These are phyloP conservation scores for Fusarium nisikadoi DNA, from an alignment of 2,329 filamentous ascomycete species.

Conservation along the genomic window DNA sequence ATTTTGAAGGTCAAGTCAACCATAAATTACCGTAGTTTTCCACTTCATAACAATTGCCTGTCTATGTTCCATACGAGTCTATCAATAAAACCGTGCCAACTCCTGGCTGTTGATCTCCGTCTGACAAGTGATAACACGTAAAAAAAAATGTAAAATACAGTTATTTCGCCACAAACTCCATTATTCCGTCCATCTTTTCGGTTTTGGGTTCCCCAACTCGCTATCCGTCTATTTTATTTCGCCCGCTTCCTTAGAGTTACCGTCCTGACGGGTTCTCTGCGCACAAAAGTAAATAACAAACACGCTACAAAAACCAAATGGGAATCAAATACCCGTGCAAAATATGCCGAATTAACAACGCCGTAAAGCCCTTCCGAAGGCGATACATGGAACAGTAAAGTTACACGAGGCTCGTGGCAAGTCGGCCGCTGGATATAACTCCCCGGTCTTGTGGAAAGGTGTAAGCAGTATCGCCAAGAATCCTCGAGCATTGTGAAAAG, in stretches of 20 bases:
- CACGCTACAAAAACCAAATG: slow-evolving; percentile 25
- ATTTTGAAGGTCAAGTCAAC: slow-evolving; percentile 6
- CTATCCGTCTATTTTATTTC: slow-evolving; percentile 36
- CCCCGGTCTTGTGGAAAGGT: slow-evolving; percentile 10
- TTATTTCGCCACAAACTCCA: slow-evolving; percentile 18
- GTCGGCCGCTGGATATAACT: slow-evolving; percentile 20
- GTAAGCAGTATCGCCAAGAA: slow-evolving; percentile 20
- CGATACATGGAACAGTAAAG: slow-evolving; percentile 31
- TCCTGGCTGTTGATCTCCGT: slow-evolving; percentile 2
- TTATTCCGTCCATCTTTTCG: slow-evolving; percentile 17
- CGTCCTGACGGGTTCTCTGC: slow-evolving; percentile 25
- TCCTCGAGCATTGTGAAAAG: slow-evolving; percentile 8
- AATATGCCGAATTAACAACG: slow-evolving; percentile 31
- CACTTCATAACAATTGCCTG: slow-evolving; percentile 11
- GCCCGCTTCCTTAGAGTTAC: slow-evolving; percentile 6
- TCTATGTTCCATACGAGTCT: slow-evolving; percentile 34
- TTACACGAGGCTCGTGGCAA: slow-evolving; percentile 17
- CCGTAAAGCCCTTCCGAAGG: slow-evolving; percentile 15
- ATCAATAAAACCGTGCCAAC: slow-evolving; percentile 15
- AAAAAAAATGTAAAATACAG: slow-evolving; percentile 27
- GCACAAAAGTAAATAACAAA: slow-evolving; percentile 20
- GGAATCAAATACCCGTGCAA: slow-evolving; percentile 16
- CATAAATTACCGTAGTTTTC: background rate
- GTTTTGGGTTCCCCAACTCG: slow-evolving; percentile 17
- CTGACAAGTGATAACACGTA: slow-evolving; percentile 11